Conservation (phyloP, 352 stramenopile genomes). For the Aphanomyces invadans region DNA sequence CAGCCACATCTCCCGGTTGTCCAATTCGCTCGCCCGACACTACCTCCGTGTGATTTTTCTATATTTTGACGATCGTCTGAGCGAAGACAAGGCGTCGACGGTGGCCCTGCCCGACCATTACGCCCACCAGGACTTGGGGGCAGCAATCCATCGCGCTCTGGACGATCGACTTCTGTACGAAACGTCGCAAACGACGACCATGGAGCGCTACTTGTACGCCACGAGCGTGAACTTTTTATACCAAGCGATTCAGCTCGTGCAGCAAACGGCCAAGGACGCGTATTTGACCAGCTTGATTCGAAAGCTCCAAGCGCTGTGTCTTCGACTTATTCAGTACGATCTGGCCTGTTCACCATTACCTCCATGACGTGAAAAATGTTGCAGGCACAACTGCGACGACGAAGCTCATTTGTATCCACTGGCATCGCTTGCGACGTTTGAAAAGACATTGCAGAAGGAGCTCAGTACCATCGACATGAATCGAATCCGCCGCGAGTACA, state of each 20-base stretch:
- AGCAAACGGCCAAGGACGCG: neutral
- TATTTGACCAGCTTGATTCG: neutral
- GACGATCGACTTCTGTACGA: constrained; percentile 44
- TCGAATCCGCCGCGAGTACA: neutral
- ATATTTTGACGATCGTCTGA: constrained; percentile 37
- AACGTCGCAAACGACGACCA: constrained; percentile 1
- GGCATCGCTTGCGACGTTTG: constrained; percentile 34
- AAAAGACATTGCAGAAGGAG: constrained; percentile 29
- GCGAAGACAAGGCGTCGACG: constrained; percentile 20
- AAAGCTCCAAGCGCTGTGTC: neutral
- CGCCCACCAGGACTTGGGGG: constrained; percentile 66
- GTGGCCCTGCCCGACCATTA: constrained; percentile 33
- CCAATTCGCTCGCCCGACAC: constrained; percentile 48
- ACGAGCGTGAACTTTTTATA: constrained; percentile 3
- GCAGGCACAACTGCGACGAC: constrained; percentile 56
- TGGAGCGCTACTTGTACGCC: neutral
- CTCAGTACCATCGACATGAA: neutral
- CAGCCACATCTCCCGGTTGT: constrained; percentile 40
- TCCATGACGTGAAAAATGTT: too few relatives aligned
- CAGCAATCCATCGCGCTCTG: constrained; percentile 58
- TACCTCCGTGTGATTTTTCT: constrained; percentile 59
- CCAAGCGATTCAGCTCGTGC: neutral
- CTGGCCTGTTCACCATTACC: too few relatives aligned
- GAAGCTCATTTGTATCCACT: constrained; percentile 61
- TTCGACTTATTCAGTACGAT: constrained; percentile 1